Evolutionary conservation across 306 rosid genomes (phyloP), one percentile per base, ranked within the genome.

Genomic region (Pyrus bretschneideri): DNA sequence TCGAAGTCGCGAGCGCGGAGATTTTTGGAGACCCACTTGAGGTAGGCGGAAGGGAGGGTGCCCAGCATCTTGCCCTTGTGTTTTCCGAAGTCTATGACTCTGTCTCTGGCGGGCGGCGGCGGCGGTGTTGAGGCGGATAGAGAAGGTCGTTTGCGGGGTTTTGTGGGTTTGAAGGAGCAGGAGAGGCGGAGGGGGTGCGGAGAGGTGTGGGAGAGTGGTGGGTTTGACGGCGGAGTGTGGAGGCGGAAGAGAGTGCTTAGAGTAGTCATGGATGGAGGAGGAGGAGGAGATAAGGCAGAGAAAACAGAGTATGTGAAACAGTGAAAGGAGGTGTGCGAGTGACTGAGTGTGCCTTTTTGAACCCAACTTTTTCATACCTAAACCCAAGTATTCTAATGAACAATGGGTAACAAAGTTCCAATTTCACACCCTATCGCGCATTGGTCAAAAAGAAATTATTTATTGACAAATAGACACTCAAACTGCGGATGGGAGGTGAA

Each of bases 11-110:
- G 83, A 21, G 92, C 83, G 15, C 88, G 70, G 27, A 89, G 83
- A 23, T 83, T 91, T 29, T 77, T 79, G 42, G 90, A 86, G 44
- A 91, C 82, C 97, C 91, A 91, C 71, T 70, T 85, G 49, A 91
- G 97, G 79, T 91, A 91, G 58, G 27, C 38, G 3, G 93, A 85
- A 19, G 95, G 95, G n/a, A 91, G 82, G 49, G 81, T 59, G 38
- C 95, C 97, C 1, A 91, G 67, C 91, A 88, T 88, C 44, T 81
- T 89, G 25, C 95, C 97, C 71, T 91, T 86, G 86, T 88, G 73
- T 71, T 84, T 88, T 17, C 93, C 89, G 65, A 91, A 89, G 60
- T 85, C 86, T 9, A 88, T 84, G 23, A 78, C 78, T 45, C 87
- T 87, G 83, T 91, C 95, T 61, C 88, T 66, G 1, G 85, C 87